Base-by-base conservation (phyloP, 176 grass and related monocot genomes). In the Eleusine indica region DNA sequence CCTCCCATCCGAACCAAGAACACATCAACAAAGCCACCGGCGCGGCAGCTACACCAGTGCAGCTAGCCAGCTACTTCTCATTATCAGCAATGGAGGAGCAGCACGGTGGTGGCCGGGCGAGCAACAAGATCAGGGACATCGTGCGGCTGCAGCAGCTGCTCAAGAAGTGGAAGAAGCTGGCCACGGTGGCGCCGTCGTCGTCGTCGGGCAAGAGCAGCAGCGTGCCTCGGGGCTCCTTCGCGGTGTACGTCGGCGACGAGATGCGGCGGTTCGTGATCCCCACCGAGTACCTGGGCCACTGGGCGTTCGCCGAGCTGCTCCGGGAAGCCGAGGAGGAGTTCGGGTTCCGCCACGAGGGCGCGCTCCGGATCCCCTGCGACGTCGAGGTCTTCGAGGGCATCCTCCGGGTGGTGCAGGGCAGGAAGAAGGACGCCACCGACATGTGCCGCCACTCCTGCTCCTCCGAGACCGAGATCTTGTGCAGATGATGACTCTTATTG, bases 261-360 rank as follows among this genome's bases (percentile, higher is more conserved):
- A 94, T 91, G 95, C 89, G 87, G 73, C 81, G 95, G 84, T 97
- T 97, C 68, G 95, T 97, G 10, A 97, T 97, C 81, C 95, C 95
- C 47, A 97, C 95, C 5, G 92, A 94, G 61, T 94, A 91, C 88
- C 81, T 97, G 40, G 74, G 84, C 40, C 92, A 91, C 82, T 73
- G 86, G 87, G 92, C 92, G 2, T 97, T 97, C 76, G 88, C 75
- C 6, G 87, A 78, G 64, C 85, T 97, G 60, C 92, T 97, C 65
- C 89, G 90, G 68, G 92, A 97, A 40, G 92, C 88, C 4, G 95
- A 93, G 88, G 95, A 97, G 86, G 95, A 97, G 84, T 97, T 94
- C 69, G 95, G 95, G 44, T 97, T 94, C 93, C 86, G 82, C 43
- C 86, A 97, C 42, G 79, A 97, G 75, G 95, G 95, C 35, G 95